phyloP scores from a whole-genome alignment of 495 filamentous ascomycete species.

The Clohesyomyces aquaticus region DNA sequence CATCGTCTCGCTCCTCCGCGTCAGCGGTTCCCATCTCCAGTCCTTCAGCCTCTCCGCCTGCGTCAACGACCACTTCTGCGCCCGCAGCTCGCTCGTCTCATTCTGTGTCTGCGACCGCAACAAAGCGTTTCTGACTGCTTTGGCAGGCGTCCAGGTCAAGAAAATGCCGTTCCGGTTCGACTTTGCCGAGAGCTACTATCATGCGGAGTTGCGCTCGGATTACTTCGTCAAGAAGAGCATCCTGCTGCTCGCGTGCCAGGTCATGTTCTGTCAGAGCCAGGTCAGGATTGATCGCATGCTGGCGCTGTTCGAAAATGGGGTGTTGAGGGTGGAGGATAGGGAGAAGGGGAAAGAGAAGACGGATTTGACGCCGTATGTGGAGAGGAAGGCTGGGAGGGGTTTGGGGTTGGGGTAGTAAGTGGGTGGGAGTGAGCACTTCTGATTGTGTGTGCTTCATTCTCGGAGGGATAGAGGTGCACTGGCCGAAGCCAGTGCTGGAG shows the following conservation, averaged over 20 bases:
- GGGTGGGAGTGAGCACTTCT: no score
- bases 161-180: conserved; percentile 13
- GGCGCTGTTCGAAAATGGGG: conserved; percentile 4
- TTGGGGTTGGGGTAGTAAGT: no score
- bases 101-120: conserved; percentile 18
- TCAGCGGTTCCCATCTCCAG: conserved; percentile 2
- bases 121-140: background rate
- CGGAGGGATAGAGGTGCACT: no score
- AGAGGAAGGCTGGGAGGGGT: background rate
- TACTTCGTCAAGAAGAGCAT: conserved; percentile 13
- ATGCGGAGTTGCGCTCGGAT: background rate
- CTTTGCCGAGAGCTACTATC: conserved; percentile 25
- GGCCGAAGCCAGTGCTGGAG: no score
- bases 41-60: conserved; percentile 2
- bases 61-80: conserved; percentile 12
- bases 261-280: conserved; percentile 31
- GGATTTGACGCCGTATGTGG: conserved; percentile 17
- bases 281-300: conserved; percentile 8
- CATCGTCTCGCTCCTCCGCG: conserved; percentile 6
- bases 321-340: background rate
- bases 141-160: conserved; percentile 5
- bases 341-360: background rate
- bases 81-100: conserved; percentile 6
- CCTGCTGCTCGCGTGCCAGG: conserved; percentile 23
- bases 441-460: no score